Conservation (phyloP, 106 monocot species). For the Platanthera zijinensis region DNA sequence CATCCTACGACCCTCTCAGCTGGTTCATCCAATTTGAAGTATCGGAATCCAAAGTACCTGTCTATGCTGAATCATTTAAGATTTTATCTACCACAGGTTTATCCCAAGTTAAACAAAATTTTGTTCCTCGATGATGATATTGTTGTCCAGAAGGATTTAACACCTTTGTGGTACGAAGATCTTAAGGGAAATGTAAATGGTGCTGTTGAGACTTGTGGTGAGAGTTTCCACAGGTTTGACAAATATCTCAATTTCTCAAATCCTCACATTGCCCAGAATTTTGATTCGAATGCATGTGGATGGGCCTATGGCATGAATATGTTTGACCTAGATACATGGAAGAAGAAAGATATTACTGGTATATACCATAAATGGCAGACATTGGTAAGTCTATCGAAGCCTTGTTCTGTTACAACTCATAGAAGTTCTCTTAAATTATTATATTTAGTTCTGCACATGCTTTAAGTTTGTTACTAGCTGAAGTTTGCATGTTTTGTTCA, state of each 20-base stretch:
- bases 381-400: conserved; percentile 28
- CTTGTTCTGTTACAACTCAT: neutral
- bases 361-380: conserved; percentile 67
- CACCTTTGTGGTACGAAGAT: conserved; percentile 52
- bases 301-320: conserved; percentile 78
- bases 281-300: conserved; percentile 66
- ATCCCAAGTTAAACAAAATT: conserved; percentile 65
- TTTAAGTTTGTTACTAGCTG: neutral
- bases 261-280: conserved; percentile 46
- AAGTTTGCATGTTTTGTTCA: neutral
- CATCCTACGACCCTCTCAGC: conserved; percentile 62
- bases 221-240: conserved; percentile 63
- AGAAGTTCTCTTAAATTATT: neutral
- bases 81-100: conserved; percentile 66
- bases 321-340: conserved; percentile 63
- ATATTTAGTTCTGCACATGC: neutral
- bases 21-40: conserved; percentile 64
- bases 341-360: conserved; percentile 58
- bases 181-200: conserved; percentile 66
- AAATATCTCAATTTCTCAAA: conserved; percentile 71
- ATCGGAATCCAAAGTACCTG: conserved; percentile 63
- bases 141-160: conserved; percentile 60
- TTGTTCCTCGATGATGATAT: conserved; percentile 76
- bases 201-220: conserved; percentile 68
- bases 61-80: conserved; percentile 75